Evolutionary conservation across 192 early-diverging fungal genomes (phyloP), one percentile per base, ranked within the genome.

Genomic region (Chytriomyces sp.): DNA sequence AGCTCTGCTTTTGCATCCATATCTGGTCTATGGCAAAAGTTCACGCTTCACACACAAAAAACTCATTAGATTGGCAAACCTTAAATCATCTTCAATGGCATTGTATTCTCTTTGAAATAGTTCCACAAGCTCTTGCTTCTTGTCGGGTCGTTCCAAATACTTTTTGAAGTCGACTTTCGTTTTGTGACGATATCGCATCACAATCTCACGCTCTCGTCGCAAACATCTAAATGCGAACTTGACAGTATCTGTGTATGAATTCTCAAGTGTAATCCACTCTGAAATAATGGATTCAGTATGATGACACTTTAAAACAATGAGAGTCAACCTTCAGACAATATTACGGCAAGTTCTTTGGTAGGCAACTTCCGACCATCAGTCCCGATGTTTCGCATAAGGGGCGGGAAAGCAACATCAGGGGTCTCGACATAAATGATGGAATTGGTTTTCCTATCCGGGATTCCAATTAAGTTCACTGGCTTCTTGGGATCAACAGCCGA

Each of bases 181-280:
- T 32, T 78, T 77, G 69, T 85, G 72, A 56, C 88, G 82, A 70
- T 88, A 88, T 30, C 73, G 62, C 36, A 83, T 73, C 6, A 82
- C 61, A 1, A 77, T 67, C 59, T 88, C 83, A 14, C 76, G 62
- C 64, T 86, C 84, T 19, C 87, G 70, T n/a, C 87, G 75, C 7
- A 88, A 69, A 3, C 82, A 86, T 25, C 87, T 75, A 65, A 88
- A 88, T 10, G 75, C 75, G 59, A 85, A 88, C 65, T 88, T 88
- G 22, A 88, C 56, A 5, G 83, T 79, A 34, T 88, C 80, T 2
- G 81, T 82, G 62, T 84, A 88, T 2, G 78, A 81, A 58, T 62
- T 82, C 60, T 88, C 87, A 49, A 87, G 73, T 7, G 82, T 84
- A 28, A 75, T 70, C 87, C 87, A 88, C 78, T 82, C 86, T 86